Evolutionary conservation across 2,329 filamentous ascomycete genomes (phyloP).

Genomic region (Fusarium avenaceum): DNA sequence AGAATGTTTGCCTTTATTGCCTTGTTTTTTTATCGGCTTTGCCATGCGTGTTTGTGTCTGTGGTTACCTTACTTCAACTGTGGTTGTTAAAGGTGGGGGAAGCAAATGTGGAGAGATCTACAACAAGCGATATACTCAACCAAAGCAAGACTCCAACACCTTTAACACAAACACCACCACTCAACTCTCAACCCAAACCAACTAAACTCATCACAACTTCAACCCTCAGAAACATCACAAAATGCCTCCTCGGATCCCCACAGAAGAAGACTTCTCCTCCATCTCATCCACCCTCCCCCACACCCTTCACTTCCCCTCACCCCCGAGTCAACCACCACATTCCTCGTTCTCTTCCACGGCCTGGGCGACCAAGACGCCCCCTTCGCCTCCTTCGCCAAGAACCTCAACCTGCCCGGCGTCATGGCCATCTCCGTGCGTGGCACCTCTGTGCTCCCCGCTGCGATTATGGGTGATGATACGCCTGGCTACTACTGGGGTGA

Average conservation of each 20-base stretch:
- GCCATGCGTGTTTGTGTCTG: neutral
- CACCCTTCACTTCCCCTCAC: constrained; percentile 64
- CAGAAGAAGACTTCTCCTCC: constrained; percentile 63
- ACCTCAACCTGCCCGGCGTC: constrained; percentile 81
- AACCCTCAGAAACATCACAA: constrained; percentile 9
- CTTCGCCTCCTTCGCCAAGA: constrained; percentile 77
- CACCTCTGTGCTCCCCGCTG: constrained; percentile 75
- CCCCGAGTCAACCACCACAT: constrained; percentile 76
- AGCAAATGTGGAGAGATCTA: constrained; percentile 1
- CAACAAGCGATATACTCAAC: too few species aligned
- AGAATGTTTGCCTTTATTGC: neutral
- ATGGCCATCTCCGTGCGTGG: constrained; percentile 81
- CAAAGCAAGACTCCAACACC: too few species aligned
- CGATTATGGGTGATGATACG: constrained; percentile 61
- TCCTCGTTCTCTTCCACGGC: constrained; percentile 87
- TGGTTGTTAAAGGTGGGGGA: neutral
- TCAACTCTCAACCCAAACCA: neutral
- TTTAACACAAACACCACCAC: neutral
- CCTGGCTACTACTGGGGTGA: constrained; percentile 75
- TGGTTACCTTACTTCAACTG: neutral
- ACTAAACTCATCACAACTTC: constrained; percentile 3
- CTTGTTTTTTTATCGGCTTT: neutral
- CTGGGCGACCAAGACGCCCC: constrained; percentile 80
- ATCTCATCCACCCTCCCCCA: constrained; percentile 54
- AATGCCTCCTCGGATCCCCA: constrained; percentile 66